phyloP scores from a whole-genome alignment of 208 protist genomes.

The Crithidia brevicula region DNA sequence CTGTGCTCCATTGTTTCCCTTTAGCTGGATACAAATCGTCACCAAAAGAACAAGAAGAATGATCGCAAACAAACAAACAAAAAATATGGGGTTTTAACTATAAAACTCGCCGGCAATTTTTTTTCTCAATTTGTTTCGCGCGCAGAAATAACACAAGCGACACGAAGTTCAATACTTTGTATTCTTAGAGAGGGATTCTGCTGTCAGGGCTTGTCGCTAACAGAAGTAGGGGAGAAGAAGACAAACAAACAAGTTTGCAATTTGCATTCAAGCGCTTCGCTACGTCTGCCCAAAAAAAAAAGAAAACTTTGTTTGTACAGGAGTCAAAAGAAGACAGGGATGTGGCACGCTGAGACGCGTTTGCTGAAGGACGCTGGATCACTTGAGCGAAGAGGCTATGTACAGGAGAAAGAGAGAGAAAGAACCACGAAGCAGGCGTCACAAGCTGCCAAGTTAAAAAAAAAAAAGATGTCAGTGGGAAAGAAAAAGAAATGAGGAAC shows the following conservation, averaged over 20 bases:
- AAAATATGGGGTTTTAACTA: no score
- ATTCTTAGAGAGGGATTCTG: no score
- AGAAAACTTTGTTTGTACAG: neutral
- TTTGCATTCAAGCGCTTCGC: no score
- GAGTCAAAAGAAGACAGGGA: no score
- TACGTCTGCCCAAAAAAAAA: no score
- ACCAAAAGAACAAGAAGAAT: neutral
- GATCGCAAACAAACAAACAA: no score
- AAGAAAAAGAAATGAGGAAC: neutral
- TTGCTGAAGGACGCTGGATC: neutral
- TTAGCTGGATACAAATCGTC: neutral
- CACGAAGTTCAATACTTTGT: no score
- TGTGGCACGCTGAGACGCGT: slow-evolving; percentile 7
- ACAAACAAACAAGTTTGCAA: slow-evolving; percentile 1
- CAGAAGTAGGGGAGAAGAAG: neutral
- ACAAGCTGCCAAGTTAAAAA: no score
- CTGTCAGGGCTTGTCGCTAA: neutral
- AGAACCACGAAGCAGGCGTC: neutral
- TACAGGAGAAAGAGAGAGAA: neutral
- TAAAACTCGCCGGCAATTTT: no score
- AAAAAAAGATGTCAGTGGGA: neutral
- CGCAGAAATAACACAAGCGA: no score
- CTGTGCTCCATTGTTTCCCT: slow-evolving; percentile 17
- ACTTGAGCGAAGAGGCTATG: neutral
- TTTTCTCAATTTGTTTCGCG: no score